Conservation (phyloP, 306 rosid species). For the Medicago ruthenica region DNA sequence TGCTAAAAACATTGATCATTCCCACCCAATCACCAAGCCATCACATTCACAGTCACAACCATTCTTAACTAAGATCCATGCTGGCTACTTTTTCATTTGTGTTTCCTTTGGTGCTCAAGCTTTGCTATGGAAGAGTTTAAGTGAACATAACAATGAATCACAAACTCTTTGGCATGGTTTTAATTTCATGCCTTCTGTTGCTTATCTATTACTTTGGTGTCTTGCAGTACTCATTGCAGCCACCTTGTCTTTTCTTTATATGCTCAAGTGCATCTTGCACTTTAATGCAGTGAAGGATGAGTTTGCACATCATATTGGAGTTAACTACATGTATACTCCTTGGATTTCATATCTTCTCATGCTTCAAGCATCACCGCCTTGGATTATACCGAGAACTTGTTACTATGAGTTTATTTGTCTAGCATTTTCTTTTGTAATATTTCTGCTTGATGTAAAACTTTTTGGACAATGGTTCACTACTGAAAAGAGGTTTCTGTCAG, state of each 20-base stretch:
- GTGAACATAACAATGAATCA: constrained; percentile 45
- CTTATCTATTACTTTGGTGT: constrained; percentile 53
- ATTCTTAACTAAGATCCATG: constrained; percentile 49
- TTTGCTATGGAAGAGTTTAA: constrained; percentile 57
- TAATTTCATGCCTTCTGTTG: constrained; percentile 38
- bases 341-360: constrained; percentile 66
- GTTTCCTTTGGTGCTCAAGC: constrained; percentile 62
- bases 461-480: constrained; percentile 64
- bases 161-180: constrained; percentile 42
- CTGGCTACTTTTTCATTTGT: constrained; percentile 57
- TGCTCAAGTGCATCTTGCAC: constrained; percentile 55
- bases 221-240: constrained; percentile 44
- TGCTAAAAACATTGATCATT: constrained; percentile 13
- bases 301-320: constrained; percentile 54
- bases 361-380: constrained; percentile 56
- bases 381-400: constrained; percentile 16
- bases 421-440: constrained; percentile 44
- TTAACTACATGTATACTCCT: constrained; percentile 59
- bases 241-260: constrained; percentile 46
- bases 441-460: constrained; percentile 54
- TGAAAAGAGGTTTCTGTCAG: constrained; percentile 51
- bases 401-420: constrained; percentile 42
- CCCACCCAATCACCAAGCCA: constrained; percentile 34
- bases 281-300: constrained; percentile 49
- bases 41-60: constrained; percentile 11